These are phyloP conservation scores for Xylariaceae sp. DNA, from an alignment of 2,329 filamentous ascomycete species.

Conservation along the genomic window DNA sequence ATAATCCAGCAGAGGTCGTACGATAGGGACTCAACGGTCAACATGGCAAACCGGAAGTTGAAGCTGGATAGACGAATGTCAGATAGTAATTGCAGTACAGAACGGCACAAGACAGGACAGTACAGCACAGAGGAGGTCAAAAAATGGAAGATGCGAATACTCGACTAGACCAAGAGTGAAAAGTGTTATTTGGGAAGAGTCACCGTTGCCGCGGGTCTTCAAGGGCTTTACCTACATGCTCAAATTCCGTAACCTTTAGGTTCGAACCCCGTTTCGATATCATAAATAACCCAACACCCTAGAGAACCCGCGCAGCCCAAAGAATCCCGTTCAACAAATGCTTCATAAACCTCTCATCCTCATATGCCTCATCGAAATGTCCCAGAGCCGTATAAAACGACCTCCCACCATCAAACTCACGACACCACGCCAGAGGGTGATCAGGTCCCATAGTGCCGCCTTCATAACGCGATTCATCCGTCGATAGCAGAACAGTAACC, in stretches of 20 bases:
- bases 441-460: slow-evolving; percentile 34
- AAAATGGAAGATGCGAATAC: no score
- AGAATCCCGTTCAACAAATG: slow-evolving; percentile 24
- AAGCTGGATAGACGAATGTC: no score
- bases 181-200: no score
- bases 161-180: no score
- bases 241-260: background rate
- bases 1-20: no score
- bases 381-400: slow-evolving; percentile 40
- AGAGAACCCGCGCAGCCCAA: slow-evolving; percentile 15
- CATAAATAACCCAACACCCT: background rate
- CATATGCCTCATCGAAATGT: slow-evolving; percentile 38
- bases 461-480: slow-evolving; percentile 33
- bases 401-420: slow-evolving; percentile 35
- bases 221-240: no score
- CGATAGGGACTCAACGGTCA: no score
- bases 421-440: slow-evolving; percentile 38
- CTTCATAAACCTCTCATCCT: slow-evolving; percentile 28
- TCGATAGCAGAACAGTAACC: slow-evolving; percentile 33
- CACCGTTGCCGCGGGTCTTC: no score
- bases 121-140: no score
- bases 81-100: no score
- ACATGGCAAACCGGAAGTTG: no score
- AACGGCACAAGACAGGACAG: no score
- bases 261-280: background rate